These are phyloP conservation scores for Sphaerulina populicola DNA, from an alignment of 2,329 filamentous ascomycete genomes.

Conservation along the genomic window DNA sequence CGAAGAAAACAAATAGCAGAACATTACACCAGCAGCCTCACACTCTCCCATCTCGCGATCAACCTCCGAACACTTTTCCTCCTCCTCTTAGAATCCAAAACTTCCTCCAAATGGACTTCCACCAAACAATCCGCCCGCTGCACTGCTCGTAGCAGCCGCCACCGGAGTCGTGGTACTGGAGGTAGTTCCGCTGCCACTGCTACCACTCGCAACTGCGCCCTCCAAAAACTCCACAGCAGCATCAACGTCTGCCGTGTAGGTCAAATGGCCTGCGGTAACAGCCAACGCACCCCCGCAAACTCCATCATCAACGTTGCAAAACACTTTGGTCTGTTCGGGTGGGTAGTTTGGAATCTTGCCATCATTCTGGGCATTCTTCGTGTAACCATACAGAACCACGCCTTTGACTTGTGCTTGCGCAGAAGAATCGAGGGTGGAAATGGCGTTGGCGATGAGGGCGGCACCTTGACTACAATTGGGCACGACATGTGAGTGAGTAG, in stretches of 20 bases:
- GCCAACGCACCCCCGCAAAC: conserved; percentile 33
- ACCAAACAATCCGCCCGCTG: too few species aligned
- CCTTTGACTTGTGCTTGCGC: conserved; percentile 32
- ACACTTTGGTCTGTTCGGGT: conserved; percentile 29
- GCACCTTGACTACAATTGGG: conserved; percentile 32
- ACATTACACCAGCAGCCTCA: too few species aligned
- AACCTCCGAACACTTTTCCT: too few species aligned
- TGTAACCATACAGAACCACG: conserved; percentile 37
- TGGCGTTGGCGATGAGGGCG: conserved; percentile 33
- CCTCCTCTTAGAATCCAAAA: too few species aligned
- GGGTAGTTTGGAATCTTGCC: conserved; percentile 34
- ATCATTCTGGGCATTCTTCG: conserved; percentile 34
- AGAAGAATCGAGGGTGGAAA: conserved; percentile 25
- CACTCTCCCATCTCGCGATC: too few species aligned
- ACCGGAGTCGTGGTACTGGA: not conserved
- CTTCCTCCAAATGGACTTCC: too few species aligned
- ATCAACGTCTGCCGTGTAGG: conserved; percentile 23
- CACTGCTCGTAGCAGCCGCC: not conserved
- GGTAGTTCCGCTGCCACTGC: not conserved
- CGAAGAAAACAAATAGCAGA: too few species aligned
- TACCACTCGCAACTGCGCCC: not conserved
- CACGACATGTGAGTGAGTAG: not conserved
- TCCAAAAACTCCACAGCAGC: conserved; percentile 13
- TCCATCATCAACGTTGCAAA: conserved; percentile 31
- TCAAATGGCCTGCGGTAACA: conserved; percentile 31